phyloP scores from a whole-genome alignment of 352 stramenopile genomes.

The Pythium utonaiense region DNA sequence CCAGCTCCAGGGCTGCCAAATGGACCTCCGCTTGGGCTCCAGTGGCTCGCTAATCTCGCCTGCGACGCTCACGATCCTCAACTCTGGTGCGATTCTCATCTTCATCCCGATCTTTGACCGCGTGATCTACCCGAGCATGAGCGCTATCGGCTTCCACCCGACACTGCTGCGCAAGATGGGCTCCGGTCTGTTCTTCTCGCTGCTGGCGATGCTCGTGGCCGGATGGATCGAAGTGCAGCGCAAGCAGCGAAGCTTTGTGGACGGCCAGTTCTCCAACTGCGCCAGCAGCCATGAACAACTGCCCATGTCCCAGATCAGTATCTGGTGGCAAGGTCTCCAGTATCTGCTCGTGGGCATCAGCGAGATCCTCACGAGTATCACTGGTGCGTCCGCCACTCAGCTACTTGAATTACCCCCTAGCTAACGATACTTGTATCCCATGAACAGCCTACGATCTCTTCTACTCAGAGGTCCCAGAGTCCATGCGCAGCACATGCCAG shows the following conservation, averaged over 20 bases:
- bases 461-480: conserved; percentile 88
- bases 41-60: conserved; percentile 67
- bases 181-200: conserved; percentile 73
- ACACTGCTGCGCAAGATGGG: conserved; percentile 89
- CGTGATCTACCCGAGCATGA: conserved; percentile 75
- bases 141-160: conserved; percentile 56
- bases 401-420: too few species aligned
- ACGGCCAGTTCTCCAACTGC: conserved; percentile 64
- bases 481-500: conserved; percentile 89
- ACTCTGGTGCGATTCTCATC: conserved; percentile 86
- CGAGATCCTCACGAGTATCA: conserved; percentile 91
- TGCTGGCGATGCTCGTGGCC: conserved; percentile 70
- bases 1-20: conserved; percentile 86
- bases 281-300: conserved; percentile 54
- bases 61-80: conserved; percentile 84
- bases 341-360: conserved; percentile 85
- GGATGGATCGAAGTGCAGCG: conserved; percentile 71
- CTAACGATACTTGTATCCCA: not conserved
- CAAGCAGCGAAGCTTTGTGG: conserved; percentile 47
- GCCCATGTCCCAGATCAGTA: conserved; percentile 76
- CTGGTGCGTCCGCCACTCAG: conserved; percentile 66
- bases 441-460: conserved; percentile 82
- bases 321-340: conserved; percentile 90
- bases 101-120: conserved; percentile 90
- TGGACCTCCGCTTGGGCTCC: conserved; percentile 76